A percentile compares a stretch with the other conserved stretches of the same genome.
These are phyloP conservation scores for Fusarium camptoceras DNA, from an alignment of 2,329 filamentous ascomycete genomes.

Conservation along the genomic window DNA sequence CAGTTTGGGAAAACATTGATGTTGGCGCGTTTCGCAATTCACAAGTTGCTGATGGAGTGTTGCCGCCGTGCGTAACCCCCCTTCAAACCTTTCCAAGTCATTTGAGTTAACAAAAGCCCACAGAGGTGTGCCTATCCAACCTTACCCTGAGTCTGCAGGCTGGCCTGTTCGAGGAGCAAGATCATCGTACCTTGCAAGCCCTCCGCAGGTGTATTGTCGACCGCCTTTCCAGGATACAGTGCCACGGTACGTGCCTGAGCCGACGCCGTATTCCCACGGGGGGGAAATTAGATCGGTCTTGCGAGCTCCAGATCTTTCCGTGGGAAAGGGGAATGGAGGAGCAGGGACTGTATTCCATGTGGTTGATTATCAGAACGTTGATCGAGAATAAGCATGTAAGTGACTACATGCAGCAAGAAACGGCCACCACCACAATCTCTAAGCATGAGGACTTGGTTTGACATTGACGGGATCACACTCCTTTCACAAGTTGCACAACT, in stretches of 20 bases:
- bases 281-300: constrained; percentile 11
- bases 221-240: constrained; percentile 11
- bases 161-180: constrained; percentile 28
- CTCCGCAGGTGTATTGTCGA: constrained; percentile 9
- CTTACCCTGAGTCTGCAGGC: constrained; percentile 12
- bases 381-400: background rate
- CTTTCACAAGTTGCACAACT: constrained; percentile 2
- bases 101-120: constrained; percentile 10
- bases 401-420: background rate
- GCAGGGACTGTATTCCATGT: constrained; percentile 6
- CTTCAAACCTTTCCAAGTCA: background rate
- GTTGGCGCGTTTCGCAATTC: constrained; percentile 9
- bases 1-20: constrained; percentile 13
- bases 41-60: constrained; percentile 13
- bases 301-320: constrained; percentile 20
- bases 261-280: constrained; percentile 3
- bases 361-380: constrained; percentile 20
- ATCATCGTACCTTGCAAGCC: constrained; percentile 3
- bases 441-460: background rate
- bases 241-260: constrained; percentile 19
- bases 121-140: constrained; percentile 17
- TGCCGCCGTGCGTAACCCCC: constrained; percentile 28
- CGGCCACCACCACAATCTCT: background rate
- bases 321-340: background rate
- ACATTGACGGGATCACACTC: constrained; percentile 21